Evolutionary conservation across 2,329 filamentous ascomycete genomes (phyloP).

Genomic region (Didymella glomerata): DNA sequence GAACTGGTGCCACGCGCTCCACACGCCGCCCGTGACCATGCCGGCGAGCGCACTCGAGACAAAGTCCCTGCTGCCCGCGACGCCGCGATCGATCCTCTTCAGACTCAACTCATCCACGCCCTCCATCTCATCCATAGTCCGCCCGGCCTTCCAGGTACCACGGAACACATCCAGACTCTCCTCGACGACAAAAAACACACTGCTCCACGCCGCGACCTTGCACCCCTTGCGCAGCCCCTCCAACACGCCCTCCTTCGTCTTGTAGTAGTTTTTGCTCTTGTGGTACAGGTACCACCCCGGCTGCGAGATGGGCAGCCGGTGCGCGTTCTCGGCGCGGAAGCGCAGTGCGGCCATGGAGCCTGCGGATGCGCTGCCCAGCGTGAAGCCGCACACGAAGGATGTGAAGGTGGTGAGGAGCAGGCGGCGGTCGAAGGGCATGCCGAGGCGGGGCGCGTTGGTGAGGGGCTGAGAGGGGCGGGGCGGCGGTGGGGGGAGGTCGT

Average conservation of each 20-base stretch:
- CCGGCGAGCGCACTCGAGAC: conserved; percentile 83
- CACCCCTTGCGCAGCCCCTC: conserved; percentile 80
- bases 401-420: conserved; percentile 70
- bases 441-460: conserved; percentile 55
- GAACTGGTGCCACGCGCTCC: conserved; percentile 85
- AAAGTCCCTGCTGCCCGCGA: conserved; percentile 67
- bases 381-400: conserved; percentile 73
- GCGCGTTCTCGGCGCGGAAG: conserved; percentile 95
- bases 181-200: conserved; percentile 81
- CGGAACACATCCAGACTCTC: conserved; percentile 79
- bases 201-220: conserved; percentile 75
- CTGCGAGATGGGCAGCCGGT: conserved; percentile 83
- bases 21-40: conserved; percentile 82
- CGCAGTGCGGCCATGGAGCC: conserved; percentile 77
- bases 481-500: conserved; percentile 12
- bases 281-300: conserved; percentile 98
- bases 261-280: conserved; percentile 95
- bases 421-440: conserved; percentile 70
- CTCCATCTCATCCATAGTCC: conserved; percentile 49
- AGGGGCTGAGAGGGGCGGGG: conserved; percentile 21
- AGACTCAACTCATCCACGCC: conserved; percentile 49
- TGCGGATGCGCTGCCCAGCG: conserved; percentile 75
- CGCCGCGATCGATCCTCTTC: conserved; percentile 36
- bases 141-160: conserved; percentile 55
- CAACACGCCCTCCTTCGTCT: conserved; percentile 76